Conservation (phyloP, 2,329 filamentous ascomycete species). For the Aspergillus uvarum region DNA sequence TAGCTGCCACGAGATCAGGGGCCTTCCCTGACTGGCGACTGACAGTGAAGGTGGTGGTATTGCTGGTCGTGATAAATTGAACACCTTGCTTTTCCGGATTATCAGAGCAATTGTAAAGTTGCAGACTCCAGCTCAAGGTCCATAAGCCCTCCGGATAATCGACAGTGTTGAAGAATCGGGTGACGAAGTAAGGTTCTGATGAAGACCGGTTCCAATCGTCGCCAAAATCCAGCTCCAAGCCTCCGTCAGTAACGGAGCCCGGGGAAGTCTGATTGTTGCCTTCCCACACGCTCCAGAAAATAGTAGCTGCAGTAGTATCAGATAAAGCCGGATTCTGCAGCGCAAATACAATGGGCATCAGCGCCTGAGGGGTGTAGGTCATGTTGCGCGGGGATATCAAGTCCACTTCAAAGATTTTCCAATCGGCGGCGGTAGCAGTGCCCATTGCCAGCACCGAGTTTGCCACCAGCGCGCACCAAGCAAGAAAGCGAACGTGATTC, state of each 20-base stretch:
- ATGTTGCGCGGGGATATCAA: slow-evolving; percentile 15
- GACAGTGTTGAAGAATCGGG: not conserved
- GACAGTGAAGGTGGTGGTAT: not conserved
- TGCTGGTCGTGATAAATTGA: not conserved
- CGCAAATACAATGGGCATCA: slow-evolving; percentile 16
- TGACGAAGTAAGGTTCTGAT: not conserved
- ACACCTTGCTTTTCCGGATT: not conserved
- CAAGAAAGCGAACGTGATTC: not conserved
- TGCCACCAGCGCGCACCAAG: not conserved
- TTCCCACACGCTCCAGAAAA: not conserved
- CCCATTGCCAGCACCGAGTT: not conserved
- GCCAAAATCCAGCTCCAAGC: not conserved
- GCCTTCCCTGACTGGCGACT: not conserved
- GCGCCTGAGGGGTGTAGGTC: slow-evolving; percentile 1
- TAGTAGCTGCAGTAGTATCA: not conserved
- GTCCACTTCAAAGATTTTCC: slow-evolving; percentile 1
- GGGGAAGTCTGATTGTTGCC: not conserved
- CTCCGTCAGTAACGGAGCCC: not conserved
- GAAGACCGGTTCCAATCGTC: not conserved
- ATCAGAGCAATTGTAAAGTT: not conserved
- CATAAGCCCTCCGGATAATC: not conserved
- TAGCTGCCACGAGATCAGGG: not conserved
- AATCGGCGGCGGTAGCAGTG: not conserved
- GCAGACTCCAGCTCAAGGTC: not conserved
- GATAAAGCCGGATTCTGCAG: slow-evolving; percentile 11